phyloP scores from a whole-genome alignment of 768 basidiomycete species.

The Hydnomerulius pinastri region DNA sequence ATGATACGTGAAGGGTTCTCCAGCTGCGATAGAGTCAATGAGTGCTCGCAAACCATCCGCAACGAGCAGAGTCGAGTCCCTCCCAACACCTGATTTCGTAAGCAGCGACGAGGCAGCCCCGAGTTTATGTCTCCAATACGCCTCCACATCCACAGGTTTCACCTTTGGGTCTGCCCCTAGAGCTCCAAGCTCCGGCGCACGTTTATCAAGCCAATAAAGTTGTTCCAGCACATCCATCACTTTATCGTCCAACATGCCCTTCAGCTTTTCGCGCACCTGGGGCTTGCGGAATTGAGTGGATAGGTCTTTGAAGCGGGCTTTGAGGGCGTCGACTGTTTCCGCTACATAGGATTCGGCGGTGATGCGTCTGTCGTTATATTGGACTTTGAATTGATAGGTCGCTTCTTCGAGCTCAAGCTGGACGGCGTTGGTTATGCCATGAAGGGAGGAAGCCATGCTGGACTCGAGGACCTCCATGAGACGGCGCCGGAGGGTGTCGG shows the following conservation, averaged over 20 bases:
- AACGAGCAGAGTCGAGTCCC: slow-evolving; percentile 91
- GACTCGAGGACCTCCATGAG: slow-evolving; percentile 98
- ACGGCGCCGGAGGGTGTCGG: slow-evolving; percentile 83
- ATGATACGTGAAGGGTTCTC: slow-evolving; percentile 92
- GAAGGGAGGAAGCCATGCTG: slow-evolving; percentile 94
- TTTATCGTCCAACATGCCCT: slow-evolving; percentile 91
- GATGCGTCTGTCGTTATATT: slow-evolving; percentile 94
- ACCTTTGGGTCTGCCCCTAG: slow-evolving; percentile 72
- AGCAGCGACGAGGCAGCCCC: slow-evolving; percentile 91
- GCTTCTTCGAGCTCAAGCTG: slow-evolving; percentile 97
- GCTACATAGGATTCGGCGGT: slow-evolving; percentile 97
- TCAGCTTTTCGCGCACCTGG: slow-evolving; percentile 84
- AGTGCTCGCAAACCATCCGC: slow-evolving; percentile 90
- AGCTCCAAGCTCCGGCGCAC: slow-evolving; percentile 69
- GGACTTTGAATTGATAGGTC: slow-evolving; percentile 98
- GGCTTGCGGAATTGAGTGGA: slow-evolving; percentile 87
- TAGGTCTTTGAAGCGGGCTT: slow-evolving; percentile 85
- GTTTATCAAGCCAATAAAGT: slow-evolving; percentile 95
- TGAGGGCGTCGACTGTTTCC: slow-evolving; percentile 92
- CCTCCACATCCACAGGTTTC: slow-evolving; percentile 74
- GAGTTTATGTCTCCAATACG: slow-evolving; percentile 96
- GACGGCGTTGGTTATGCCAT: slow-evolving; percentile 95
- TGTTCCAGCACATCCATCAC: slow-evolving; percentile 97
- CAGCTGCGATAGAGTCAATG: slow-evolving; percentile 85
- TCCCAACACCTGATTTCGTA: slow-evolving; percentile 94